Conservation (phyloP, 257 asterid species). For the Ocimum tenuiflorum region DNA sequence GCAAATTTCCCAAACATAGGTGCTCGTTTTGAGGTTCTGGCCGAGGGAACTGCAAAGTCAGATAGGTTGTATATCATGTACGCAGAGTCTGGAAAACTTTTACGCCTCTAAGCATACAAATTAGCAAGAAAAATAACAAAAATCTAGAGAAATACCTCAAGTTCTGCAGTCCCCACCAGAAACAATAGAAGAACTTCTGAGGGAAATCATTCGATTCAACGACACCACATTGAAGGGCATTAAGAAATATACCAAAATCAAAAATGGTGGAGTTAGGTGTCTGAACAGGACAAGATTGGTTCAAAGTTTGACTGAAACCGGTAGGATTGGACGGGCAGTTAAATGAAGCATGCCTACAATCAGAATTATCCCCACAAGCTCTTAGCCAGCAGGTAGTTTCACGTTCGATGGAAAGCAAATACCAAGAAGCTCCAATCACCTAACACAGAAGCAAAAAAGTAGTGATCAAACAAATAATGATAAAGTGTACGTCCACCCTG, state of each 20-base stretch:
- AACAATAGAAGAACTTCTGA: constrained; percentile 74
- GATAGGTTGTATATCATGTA: neutral
- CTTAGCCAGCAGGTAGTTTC: constrained; percentile 68
- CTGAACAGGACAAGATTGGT: constrained; percentile 54
- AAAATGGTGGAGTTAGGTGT: constrained; percentile 35
- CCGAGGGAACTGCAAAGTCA: constrained; percentile 67
- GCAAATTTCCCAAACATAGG: constrained; percentile 73
- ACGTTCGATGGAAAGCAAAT: constrained; percentile 66
- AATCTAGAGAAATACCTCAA: constrained; percentile 76
- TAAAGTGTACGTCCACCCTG: neutral
- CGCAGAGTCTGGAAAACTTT: neutral
- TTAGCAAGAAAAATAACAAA: too few species aligned
- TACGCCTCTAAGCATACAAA: neutral
- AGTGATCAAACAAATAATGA: constrained; percentile 6
- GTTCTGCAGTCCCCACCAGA: constrained; percentile 96
- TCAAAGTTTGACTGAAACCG: constrained; percentile 22
- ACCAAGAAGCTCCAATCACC: constrained; percentile 84
- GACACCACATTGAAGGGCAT: constrained; percentile 68
- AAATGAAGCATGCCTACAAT: constrained; percentile 45
- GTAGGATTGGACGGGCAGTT: constrained; percentile 34
- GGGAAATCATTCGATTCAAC: constrained; percentile 72
- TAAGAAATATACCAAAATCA: constrained; percentile 70
- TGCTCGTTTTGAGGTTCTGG: constrained; percentile 78
- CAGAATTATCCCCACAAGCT: constrained; percentile 41
- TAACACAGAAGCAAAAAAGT: constrained; percentile 12